A percentile compares a stretch with the other conserved stretches of the same genome.
Conservation (phyloP, 2,329 filamentous ascomycete genomes). For the Boeremia exigua region DNA sequence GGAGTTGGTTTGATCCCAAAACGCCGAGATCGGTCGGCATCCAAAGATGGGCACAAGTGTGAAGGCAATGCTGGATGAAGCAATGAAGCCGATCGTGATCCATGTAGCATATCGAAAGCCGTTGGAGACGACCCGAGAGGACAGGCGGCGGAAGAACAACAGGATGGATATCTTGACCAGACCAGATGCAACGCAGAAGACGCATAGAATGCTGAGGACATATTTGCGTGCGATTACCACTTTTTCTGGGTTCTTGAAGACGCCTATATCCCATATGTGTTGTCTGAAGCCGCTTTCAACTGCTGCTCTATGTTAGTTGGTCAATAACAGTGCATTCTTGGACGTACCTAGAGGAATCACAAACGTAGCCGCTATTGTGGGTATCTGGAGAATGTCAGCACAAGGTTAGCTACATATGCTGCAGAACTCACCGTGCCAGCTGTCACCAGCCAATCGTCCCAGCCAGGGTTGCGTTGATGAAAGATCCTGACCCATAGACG, state of each 20-base stretch:
- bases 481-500: constrained; percentile 38
- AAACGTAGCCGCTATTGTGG: constrained; percentile 27
- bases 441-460: constrained; percentile 42
- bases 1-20: constrained; percentile 37
- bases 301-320: constrained; percentile 23
- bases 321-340: too few species aligned
- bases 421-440: constrained; percentile 29
- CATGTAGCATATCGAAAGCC: constrained; percentile 33
- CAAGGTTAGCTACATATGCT: too few species aligned
- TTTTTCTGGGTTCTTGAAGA: constrained; percentile 9
- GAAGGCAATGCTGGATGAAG: constrained; percentile 33
- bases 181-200: constrained; percentile 37
- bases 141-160: constrained; percentile 40
- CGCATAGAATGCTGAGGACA: constrained; percentile 33
- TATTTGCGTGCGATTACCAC: constrained; percentile 33
- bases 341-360: constrained; percentile 30
- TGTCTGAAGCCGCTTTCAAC: constrained; percentile 28
- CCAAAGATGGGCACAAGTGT: constrained; percentile 37
- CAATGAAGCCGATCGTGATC: constrained; percentile 37
- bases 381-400: constrained; percentile 14
- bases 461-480: constrained; percentile 33
- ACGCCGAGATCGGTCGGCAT: constrained; percentile 39
- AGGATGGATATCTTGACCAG: constrained; percentile 45
- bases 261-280: constrained; percentile 38
- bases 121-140: constrained; percentile 32